phyloP scores from a whole-genome alignment of 345 rosid species.

The Boechera stricta region DNA sequence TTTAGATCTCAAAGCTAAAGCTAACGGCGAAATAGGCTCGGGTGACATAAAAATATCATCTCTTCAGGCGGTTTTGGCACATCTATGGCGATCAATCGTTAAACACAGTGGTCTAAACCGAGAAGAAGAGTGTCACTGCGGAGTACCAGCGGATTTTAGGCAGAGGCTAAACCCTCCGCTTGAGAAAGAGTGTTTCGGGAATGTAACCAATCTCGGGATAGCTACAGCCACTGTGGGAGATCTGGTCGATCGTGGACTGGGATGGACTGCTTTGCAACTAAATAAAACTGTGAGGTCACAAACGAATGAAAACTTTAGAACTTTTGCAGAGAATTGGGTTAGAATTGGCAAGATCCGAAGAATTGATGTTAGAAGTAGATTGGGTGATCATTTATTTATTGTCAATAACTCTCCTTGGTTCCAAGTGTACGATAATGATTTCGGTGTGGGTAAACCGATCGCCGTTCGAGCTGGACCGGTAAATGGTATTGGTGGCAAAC shows the following conservation, averaged over 20 bases:
- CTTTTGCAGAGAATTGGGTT: constrained; percentile 28
- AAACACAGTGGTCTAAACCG: constrained; percentile 14
- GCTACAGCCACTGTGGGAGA: constrained; percentile 27
- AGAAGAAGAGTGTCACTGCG: constrained; percentile 3
- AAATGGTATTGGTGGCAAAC: constrained; percentile 1
- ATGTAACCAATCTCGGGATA: neutral
- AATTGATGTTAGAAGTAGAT: neutral
- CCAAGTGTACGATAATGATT: constrained; percentile 48
- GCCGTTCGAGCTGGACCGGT: constrained; percentile 23
- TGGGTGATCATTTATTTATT: neutral
- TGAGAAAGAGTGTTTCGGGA: constrained; percentile 31
- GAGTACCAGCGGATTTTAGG: constrained; percentile 27
- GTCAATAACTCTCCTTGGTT: constrained; percentile 50
- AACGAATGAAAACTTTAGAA: constrained; percentile 17
- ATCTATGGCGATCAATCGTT: constrained; percentile 37
- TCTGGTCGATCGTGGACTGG: constrained; percentile 2
- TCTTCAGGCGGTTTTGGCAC: constrained; percentile 43
- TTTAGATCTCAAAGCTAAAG: constrained; percentile 47
- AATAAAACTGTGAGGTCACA: constrained; percentile 6
- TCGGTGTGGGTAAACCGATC: constrained; percentile 48
- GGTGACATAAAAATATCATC: constrained; percentile 34
- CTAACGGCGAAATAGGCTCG: constrained; percentile 32
- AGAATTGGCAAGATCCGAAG: neutral
- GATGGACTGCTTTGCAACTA: constrained; percentile 23
- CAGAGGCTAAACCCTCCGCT: constrained; percentile 39